phyloP scores from a whole-genome alignment of 306 rosid species.

The Quercus bicolor region DNA sequence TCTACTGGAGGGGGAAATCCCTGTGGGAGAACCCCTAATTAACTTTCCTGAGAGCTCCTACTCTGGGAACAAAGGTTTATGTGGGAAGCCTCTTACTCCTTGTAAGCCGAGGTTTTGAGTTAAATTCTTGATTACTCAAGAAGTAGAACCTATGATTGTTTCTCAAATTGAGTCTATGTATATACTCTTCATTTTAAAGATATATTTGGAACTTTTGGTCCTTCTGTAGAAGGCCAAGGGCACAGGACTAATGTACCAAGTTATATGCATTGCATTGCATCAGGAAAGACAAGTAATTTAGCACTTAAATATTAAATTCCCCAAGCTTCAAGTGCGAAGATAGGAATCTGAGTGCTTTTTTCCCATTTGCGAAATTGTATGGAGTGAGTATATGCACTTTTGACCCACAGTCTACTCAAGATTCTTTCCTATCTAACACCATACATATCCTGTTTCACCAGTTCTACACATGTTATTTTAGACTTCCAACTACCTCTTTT shows the following conservation, averaged over 20 bases:
- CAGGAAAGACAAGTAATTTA: neutral
- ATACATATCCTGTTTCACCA: neutral
- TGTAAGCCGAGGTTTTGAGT: constrained; percentile 37
- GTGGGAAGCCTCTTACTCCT: constrained; percentile 71
- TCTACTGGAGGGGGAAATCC: constrained; percentile 70
- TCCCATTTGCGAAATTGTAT: too few relatives aligned
- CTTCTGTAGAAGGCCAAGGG: neutral
- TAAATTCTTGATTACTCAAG: neutral
- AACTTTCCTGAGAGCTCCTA: constrained; percentile 56
- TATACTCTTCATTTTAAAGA: neutral
- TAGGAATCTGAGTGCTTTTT: too few relatives aligned
- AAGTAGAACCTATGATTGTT: neutral
- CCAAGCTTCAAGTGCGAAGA: neutral
- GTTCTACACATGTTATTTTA: too few relatives aligned
- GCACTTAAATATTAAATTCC: neutral
- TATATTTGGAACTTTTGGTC: neutral
- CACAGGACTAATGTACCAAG: neutral
- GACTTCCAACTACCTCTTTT: too few relatives aligned
- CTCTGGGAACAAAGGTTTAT: constrained; percentile 59
- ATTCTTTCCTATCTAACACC: neutral
- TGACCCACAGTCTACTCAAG: too few relatives aligned
- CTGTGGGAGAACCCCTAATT: constrained; percentile 50
- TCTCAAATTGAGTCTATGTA: neutral
- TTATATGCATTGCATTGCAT: neutral
- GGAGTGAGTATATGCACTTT: too few relatives aligned